Base-by-base conservation (phyloP, 805 yeast species). In the Myxozyma nipponensis region DNA sequence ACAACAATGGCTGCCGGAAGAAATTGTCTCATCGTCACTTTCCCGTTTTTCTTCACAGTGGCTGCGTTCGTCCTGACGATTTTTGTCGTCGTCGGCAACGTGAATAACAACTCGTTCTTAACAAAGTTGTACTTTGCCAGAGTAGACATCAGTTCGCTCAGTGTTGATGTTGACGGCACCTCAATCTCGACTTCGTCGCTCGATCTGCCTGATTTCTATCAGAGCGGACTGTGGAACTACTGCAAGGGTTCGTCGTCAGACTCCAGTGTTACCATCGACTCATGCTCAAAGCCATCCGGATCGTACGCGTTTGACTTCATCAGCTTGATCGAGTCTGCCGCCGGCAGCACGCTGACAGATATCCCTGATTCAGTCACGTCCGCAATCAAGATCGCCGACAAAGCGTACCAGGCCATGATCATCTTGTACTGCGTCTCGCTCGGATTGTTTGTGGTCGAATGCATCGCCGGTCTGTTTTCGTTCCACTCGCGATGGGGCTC, bases 161-260 rank as follows among this genome's bases (percentile, higher is more conserved):
- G 64, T 7, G 53, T 67, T 10, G 47, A 46, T 3, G 42, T 59
- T 22, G 42, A 53, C 13, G 62, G 61, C 52, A 9, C 56, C 2
- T 36, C 62, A 7, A 36, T 55, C 21, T 51, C 58, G 19, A 24
- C 60, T n/a, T 61, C 56, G 3, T 56, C 72, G 2, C 77, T 77
- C 1, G 32, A 7, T 28, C 58, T 80, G 6, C 64, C 77, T 2
- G 75, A 74, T 39, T 69, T 76, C 25, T 78, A 77, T 57, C 72
- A 77, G 15, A 68, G 81, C 30, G 85, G 86, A 34, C 66, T 79
- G 58, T 82, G 84, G 78, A 83, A 84, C 22, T 82, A 79, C 66
- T 83, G 89, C 65, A 60, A 70, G 47, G 83, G 81, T 21, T 44
- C 58, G 51, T 41, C 53, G 28, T 60, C 63, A 26, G 50, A 50